Base-by-base conservation (phyloP, 352 stramenopile genomes). In the Pythium grandisporangium region DNA sequence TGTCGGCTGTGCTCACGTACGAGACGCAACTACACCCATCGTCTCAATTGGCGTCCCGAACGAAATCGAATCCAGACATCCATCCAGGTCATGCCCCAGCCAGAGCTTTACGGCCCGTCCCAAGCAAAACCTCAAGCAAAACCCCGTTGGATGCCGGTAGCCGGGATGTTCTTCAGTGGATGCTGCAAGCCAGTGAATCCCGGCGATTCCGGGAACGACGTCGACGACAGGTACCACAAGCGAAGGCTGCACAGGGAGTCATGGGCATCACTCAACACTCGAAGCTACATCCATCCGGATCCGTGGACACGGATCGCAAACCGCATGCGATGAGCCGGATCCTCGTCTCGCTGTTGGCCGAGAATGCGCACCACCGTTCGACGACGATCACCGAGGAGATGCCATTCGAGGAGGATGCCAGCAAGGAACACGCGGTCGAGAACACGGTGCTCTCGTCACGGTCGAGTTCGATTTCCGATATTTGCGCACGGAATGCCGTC, bases 1-100 rank as follows among this genome's bases (percentile, higher is more conserved):
- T 91, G 7, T 87, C 74, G 5, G 71, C 77, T 5, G 68, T 85
- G 12, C 44, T 91, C 25, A 86, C 69, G 42, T 85, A 85, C 48
- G 63, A 71, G 36, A 82, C 67, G 0, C 51, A 40, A 32, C 49
- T 29, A 6, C 26, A 14, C 42, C 46, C 30, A 10, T 35, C 44
- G 20, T 14, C 13, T 49, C 50, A 0, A 32, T 12, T 27, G 37
- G 29, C 2, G 36, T 40, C 12, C 30, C 5, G 13, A 19, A 46
- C 7, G n/a, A n/a, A 20, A 37, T 26, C 13, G 23, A 24, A 51
- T 30, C 27, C 10, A 32, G 27, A 0, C 10, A 32, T n/a, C n/a
- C n/a, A n/a, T n/a, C n/a, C n/a, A n/a, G n/a, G n/a, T n/a, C n/a
- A n/a, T n/a, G n/a, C n/a, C n/a, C n/a, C n/a, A n/a, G n/a, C n/a